Evolutionary conservation across 2,329 filamentous ascomycete species (phyloP).

Genomic region (Pseudogymnoascus sp.): DNA sequence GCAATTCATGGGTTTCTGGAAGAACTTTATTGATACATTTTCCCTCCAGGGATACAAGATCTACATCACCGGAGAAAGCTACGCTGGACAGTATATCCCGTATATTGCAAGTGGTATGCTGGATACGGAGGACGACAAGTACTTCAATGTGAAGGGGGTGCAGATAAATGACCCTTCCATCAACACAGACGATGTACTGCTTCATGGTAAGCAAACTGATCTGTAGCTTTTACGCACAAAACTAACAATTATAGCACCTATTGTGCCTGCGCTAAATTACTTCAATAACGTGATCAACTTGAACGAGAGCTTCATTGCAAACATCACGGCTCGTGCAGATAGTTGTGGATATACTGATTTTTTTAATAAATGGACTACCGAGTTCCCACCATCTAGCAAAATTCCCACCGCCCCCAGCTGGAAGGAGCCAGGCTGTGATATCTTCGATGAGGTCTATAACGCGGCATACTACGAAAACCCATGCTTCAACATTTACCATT

Average conservation of each 20-base stretch:
- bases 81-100: constrained; percentile 40
- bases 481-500: constrained; percentile 58
- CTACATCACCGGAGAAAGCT: constrained; percentile 58
- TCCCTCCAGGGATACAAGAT: constrained; percentile 46
- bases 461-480: constrained; percentile 49
- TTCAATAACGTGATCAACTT: constrained; percentile 43
- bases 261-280: constrained; percentile 42
- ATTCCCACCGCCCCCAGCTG: constrained; percentile 35
- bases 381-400: constrained; percentile 48
- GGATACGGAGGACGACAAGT: constrained; percentile 39
- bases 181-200: constrained; percentile 25
- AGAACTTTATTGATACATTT: constrained; percentile 55
- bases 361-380: constrained; percentile 38
- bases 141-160: constrained; percentile 51
- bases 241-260: constrained; percentile 24
- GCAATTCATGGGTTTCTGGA: constrained; percentile 54
- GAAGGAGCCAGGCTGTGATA: constrained; percentile 16
- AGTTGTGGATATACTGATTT: constrained; percentile 46
- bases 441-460: constrained; percentile 35
- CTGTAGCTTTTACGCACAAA: neutral
- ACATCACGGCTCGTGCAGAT: constrained; percentile 37
- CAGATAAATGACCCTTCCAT: constrained; percentile 55
- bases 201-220: constrained; percentile 13
- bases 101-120: constrained; percentile 45
- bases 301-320: constrained; percentile 41